Conservation (phyloP, 2,329 filamentous ascomycete species). For the Ophiostoma ips region DNA sequence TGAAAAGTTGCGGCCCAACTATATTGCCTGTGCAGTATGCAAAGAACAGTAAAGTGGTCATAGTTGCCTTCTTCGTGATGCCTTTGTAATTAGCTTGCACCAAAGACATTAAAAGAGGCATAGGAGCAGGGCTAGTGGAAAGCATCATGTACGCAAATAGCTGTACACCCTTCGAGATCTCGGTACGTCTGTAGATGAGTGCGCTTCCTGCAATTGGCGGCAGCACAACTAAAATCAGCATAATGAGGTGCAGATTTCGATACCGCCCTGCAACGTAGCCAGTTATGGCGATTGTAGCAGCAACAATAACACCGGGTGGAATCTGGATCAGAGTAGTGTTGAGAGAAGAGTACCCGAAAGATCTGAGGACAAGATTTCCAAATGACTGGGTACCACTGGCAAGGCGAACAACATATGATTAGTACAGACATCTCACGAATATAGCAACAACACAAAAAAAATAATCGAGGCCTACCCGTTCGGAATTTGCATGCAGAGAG, state of each 20-base stretch:
- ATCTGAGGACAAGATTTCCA: not conserved
- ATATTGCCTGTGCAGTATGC: constrained; percentile 1
- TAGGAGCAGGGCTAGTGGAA: not conserved
- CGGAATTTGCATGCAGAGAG: constrained; percentile 1
- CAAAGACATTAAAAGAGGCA: not conserved
- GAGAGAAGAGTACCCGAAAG: not conserved
- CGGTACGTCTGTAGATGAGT: not conserved
- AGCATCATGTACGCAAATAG: not conserved
- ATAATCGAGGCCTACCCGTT: not conserved
- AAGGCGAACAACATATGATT: not conserved
- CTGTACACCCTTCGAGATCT: not conserved
- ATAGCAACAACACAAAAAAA: not conserved
- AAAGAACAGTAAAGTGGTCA: not conserved
- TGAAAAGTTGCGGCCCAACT: not conserved
- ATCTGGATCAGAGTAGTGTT: not conserved
- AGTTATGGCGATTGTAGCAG: not conserved
- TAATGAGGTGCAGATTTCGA: not conserved
- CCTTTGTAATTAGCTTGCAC: not conserved
- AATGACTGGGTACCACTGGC: not conserved
- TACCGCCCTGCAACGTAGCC: not conserved
- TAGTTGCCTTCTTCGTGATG: not conserved
- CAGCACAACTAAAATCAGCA: not conserved
- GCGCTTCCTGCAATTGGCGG: not conserved
- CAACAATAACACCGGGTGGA: not conserved
- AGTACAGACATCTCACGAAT: not conserved